Evolutionary conservation across 495 filamentous ascomycete genomes (phyloP).

Genomic region (Evernia prunastri): DNA sequence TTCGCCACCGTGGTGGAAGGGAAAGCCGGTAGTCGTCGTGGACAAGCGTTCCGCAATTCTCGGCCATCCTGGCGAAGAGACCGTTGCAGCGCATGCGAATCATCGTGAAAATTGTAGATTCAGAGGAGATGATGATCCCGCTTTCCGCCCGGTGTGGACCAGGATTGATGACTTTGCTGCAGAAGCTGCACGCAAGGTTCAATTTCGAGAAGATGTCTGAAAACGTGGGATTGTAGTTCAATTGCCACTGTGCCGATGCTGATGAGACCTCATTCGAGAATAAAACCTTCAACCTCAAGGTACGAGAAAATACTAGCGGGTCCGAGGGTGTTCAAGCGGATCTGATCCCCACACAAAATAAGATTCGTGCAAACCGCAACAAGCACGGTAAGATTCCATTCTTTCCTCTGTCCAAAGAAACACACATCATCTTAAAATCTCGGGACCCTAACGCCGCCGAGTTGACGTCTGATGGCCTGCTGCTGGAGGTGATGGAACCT

Average conservation of each 20-base stretch:
- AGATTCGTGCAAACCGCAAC: constrained; percentile 4
- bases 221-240: neutral
- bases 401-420: constrained; percentile 15
- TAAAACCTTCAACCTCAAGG: neutral
- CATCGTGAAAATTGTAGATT: constrained; percentile 15
- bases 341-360: constrained; percentile 10
- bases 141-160: constrained; percentile 8
- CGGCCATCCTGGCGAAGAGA: constrained; percentile 11
- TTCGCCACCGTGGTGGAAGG: constrained; percentile 19
- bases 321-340: constrained; percentile 16
- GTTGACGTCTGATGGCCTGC: constrained; percentile 10
- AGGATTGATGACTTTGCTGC: constrained; percentile 8
- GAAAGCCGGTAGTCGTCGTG: constrained; percentile 21
- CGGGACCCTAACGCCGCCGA: constrained; percentile 14
- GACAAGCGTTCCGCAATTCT: constrained; percentile 25
- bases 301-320: constrained; percentile 3
- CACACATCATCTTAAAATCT: constrained; percentile 20
- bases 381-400: neutral
- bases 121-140: neutral
- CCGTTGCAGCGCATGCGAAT: constrained; percentile 12
- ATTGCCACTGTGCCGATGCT: neutral
- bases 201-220: neutral
- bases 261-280: no score
- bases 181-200: constrained; percentile 5
- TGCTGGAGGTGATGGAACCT: constrained; percentile 10